Conservation (phyloP, 257 asterid species). For the Solanum piurae region DNA sequence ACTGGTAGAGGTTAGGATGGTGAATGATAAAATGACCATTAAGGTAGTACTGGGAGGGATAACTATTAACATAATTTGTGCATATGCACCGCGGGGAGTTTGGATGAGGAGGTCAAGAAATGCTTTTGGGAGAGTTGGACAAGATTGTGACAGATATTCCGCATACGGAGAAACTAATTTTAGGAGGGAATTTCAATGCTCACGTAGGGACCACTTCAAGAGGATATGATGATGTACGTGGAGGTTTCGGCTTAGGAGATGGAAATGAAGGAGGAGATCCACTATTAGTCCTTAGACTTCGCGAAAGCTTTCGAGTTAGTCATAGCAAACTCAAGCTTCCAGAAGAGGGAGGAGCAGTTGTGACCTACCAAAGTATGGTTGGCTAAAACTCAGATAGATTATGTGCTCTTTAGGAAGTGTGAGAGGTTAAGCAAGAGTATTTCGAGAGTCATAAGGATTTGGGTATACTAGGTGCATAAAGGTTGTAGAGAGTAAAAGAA, state of each 20-base stretch:
- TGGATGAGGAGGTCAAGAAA: background rate
- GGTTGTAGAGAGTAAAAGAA: background rate
- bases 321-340: background rate
- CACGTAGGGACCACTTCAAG: background rate
- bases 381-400: background rate
- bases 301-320: background rate
- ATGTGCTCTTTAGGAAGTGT: background rate
- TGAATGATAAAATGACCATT: background rate
- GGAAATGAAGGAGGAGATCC: background rate
- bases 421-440: background rate
- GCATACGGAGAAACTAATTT: background rate
- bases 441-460: background rate
- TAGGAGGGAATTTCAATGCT: background rate
- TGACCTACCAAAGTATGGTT: background rate
- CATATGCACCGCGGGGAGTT: background rate
- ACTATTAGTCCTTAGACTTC: background rate
- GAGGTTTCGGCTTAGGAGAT: background rate
- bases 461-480: background rate
- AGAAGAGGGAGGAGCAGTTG: background rate
- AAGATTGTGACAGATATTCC: background rate
- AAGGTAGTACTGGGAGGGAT: background rate
- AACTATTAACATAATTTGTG: background rate
- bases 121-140: background rate
- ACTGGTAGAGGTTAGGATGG: background rate
- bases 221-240: background rate